Conservation (phyloP, 345 rosid species). For the Cardamine resedifolia region DNA sequence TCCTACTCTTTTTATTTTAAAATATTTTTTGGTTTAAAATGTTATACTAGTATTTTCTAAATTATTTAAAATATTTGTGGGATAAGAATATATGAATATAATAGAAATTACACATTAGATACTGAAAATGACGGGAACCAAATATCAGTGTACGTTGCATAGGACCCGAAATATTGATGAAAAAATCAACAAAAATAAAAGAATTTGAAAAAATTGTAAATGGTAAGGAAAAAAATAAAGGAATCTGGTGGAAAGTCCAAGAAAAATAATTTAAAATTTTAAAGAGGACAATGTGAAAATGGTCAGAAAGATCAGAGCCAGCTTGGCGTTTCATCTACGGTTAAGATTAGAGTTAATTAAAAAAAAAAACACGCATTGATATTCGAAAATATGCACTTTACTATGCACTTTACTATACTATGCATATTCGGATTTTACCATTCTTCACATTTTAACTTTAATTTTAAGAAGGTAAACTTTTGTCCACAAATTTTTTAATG, state of each 20-base stretch:
- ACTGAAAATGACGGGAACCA: slow-evolving; percentile 24
- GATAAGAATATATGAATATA: not conserved
- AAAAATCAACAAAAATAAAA: not conserved
- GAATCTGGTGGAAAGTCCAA: slow-evolving; percentile 31
- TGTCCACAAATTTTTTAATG: too few relatives aligned
- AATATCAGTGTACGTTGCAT: not conserved
- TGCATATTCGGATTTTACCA: too few relatives aligned
- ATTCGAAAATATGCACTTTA: too few relatives aligned
- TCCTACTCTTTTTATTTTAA: not conserved
- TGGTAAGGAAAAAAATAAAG: slow-evolving; percentile 7
- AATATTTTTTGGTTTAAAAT: not conserved
- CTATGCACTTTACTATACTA: too few relatives aligned
- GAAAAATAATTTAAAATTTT: not conserved
- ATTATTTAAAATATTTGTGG: not conserved
- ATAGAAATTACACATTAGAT: slow-evolving; percentile 3
- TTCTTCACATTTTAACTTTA: too few relatives aligned
- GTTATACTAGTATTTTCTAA: not conserved
- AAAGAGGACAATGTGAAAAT: slow-evolving; percentile 29
- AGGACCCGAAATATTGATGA: slow-evolving; percentile 9
- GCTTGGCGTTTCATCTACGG: slow-evolving; percentile 31
- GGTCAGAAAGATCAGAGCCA: slow-evolving; percentile 35
- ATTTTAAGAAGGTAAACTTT: too few relatives aligned
- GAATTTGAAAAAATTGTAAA: not conserved
- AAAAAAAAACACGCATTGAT: too few relatives aligned
- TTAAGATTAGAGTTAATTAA: not conserved